Percentiles rank a stretch among this genome's conserved stretches.
These are phyloP conservation scores for Phlyctochytrium bullatum DNA, from an alignment of 192 early-diverging fungal genomes.

Conservation along the genomic window DNA sequence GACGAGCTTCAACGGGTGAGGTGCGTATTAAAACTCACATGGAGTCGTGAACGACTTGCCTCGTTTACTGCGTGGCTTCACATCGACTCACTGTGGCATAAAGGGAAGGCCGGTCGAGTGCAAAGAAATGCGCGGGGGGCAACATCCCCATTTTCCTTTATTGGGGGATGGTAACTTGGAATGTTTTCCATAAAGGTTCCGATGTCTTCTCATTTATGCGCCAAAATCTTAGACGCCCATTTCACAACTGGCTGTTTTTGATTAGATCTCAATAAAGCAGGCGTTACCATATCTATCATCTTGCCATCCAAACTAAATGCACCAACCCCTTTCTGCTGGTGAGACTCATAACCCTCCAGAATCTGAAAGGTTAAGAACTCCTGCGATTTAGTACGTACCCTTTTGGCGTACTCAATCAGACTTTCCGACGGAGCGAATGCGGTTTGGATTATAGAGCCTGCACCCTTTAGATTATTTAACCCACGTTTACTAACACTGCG, in stretches of 20 bases:
- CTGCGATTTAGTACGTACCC: not conserved
- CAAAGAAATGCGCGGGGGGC: no score
- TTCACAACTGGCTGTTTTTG: slow-evolving; percentile 75
- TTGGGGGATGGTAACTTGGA: not conserved
- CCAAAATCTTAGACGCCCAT: slow-evolving; percentile 77
- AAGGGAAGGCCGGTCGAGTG: no score
- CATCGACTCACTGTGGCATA: no score
- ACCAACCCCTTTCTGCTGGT: slow-evolving; percentile 72
- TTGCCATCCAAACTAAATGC: slow-evolving; percentile 92
- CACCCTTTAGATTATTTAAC: not conserved
- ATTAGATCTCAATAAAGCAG: not conserved
- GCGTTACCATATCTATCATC: slow-evolving; percentile 56
- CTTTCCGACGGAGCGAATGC: slow-evolving; percentile 70
- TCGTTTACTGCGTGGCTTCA: no score
- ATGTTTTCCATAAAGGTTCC: not conserved
- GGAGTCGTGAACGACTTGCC: no score
- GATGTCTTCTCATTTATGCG: not conserved
- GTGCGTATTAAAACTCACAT: no score
- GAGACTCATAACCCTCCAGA: slow-evolving; percentile 64
- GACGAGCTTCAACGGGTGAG: no score
- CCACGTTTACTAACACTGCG: slow-evolving; percentile 45
- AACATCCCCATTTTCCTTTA: not conserved
- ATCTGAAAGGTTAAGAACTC: slow-evolving; percentile 43
- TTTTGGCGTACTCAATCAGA: slow-evolving; percentile 37
- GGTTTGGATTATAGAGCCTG: slow-evolving; percentile 74